phyloP scores from a whole-genome alignment of 345 rosid genomes.

The Turnera subulata region DNA sequence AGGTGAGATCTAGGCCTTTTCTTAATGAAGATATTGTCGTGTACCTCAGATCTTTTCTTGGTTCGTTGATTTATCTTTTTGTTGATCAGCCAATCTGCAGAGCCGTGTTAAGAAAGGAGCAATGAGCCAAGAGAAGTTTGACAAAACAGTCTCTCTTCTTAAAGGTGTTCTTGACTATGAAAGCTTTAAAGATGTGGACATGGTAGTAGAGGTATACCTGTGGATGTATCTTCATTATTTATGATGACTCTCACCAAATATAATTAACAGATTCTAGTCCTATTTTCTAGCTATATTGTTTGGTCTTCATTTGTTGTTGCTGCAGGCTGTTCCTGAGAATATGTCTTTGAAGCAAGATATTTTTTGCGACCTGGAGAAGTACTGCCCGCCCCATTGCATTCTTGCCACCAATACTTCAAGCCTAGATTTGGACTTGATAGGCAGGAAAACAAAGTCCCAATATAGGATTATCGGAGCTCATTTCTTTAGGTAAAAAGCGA shows the following conservation, averaged over 20 bases:
- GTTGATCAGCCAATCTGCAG: constrained; percentile 81
- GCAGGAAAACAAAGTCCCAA: constrained; percentile 69
- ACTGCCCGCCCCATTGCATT: constrained; percentile 84
- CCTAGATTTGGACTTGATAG: constrained; percentile 81
- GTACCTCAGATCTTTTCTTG: background rate
- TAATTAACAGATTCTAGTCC: too few species aligned
- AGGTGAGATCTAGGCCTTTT: constrained; percentile 39
- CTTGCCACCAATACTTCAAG: constrained; percentile 96
- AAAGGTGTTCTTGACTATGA: constrained; percentile 79
- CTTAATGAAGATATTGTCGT: background rate
- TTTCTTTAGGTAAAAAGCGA: constrained; percentile 62
- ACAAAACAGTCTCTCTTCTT: constrained; percentile 69
- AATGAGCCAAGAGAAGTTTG: constrained; percentile 78
- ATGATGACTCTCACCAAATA: background rate
- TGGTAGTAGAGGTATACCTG: constrained; percentile 92
- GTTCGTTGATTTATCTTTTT: constrained; percentile 5
- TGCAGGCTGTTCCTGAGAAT: constrained; percentile 91
- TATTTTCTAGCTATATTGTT: constrained; percentile 7
- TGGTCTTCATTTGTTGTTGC: constrained; percentile 35
- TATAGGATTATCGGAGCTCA: constrained; percentile 92
- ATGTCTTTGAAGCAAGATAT: constrained; percentile 92
- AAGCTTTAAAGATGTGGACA: constrained; percentile 81
- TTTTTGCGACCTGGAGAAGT: constrained; percentile 84
- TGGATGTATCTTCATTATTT: constrained; percentile 8
- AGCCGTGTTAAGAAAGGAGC: constrained; percentile 81